These are phyloP conservation scores for Cladosporium sphaerospermum DNA, from an alignment of 2,329 filamentous ascomycete genomes.

Conservation along the genomic window DNA sequence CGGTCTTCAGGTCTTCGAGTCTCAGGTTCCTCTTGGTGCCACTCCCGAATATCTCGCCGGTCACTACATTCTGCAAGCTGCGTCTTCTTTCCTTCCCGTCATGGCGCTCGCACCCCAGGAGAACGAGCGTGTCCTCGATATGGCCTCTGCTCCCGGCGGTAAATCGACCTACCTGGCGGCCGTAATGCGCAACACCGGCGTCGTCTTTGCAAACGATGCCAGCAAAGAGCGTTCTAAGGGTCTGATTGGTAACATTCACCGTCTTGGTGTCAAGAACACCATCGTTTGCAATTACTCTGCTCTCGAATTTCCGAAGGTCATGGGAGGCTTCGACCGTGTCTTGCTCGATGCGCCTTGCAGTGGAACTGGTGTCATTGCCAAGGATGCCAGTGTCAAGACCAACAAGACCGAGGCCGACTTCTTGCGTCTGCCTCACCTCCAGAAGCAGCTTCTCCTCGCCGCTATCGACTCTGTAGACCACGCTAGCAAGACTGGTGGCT, in stretches of 20 bases:
- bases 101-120: slow-evolving; percentile 96
- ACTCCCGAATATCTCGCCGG: slow-evolving; percentile 96
- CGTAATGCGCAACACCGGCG: slow-evolving; percentile 94
- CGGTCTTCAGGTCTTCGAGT: slow-evolving; percentile 92
- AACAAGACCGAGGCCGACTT: slow-evolving; percentile 98
- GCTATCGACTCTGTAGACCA: slow-evolving; percentile 96
- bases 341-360: slow-evolving; percentile 93
- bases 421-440: slow-evolving; percentile 82
- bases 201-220: slow-evolving; percentile 92
- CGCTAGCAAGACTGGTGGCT: slow-evolving; percentile 83
- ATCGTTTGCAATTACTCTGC: slow-evolving; percentile 96
- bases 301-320: slow-evolving; percentile 84
- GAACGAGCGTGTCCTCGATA: slow-evolving; percentile 83
- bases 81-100: slow-evolving; percentile 91
- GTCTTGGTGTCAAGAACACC: slow-evolving; percentile 85
- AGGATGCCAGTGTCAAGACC: slow-evolving; percentile 94
- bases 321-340: slow-evolving; percentile 93
- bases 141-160: slow-evolving; percentile 92
- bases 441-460: slow-evolving; percentile 87
- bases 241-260: slow-evolving; percentile 96
- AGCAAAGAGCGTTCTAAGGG: slow-evolving; percentile 91
- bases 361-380: slow-evolving; percentile 93
- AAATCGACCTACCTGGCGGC: slow-evolving; percentile 97
- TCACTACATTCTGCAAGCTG: slow-evolving; percentile 96
- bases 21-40: slow-evolving; percentile 77